Percentiles rank a stretch among this genome's conserved stretches.
Conservation (phyloP, 805 yeast genomes). For the Wickerhamomyces tratensis region DNA sequence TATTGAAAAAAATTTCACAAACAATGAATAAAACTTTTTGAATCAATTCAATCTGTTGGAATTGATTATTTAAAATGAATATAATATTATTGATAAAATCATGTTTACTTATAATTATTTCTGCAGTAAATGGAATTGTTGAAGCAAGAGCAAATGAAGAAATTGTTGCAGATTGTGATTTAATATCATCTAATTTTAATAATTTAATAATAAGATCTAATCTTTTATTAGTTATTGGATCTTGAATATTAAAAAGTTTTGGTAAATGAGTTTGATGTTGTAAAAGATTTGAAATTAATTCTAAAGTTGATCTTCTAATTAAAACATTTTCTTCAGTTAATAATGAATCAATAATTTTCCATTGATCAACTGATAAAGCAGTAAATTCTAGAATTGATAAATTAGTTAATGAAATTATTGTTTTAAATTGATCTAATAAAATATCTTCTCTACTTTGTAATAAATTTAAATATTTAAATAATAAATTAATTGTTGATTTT, state of each 20-base stretch:
- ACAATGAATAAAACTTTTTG: slow-evolving; percentile 24
- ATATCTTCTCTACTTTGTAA: slow-evolving; percentile 1
- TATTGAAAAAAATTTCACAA: neutral
- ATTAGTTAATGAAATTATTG: slow-evolving; percentile 60
- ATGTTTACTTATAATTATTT: slow-evolving; percentile 17
- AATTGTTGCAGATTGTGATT: slow-evolving; percentile 32
- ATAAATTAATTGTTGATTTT: slow-evolving; percentile 31
- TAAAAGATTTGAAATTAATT: slow-evolving; percentile 54
- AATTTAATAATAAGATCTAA: slow-evolving; percentile 32
- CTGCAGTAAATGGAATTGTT: slow-evolving; percentile 25
- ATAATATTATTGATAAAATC: slow-evolving; percentile 17
- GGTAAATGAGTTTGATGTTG: slow-evolving; percentile 30
- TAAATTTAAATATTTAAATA: slow-evolving; percentile 29
- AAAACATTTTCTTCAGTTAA: slow-evolving; percentile 34
- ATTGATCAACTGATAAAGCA: slow-evolving; percentile 23
- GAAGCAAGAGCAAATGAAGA: slow-evolving; percentile 26
- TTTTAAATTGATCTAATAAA: slow-evolving; percentile 34
- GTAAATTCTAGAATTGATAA: slow-evolving; percentile 39
- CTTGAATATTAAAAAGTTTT: slow-evolving; percentile 48
- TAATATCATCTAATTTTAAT: slow-evolving; percentile 26
- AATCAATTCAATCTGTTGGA: slow-evolving; percentile 19
- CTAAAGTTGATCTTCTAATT: slow-evolving; percentile 53
- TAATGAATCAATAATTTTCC: slow-evolving; percentile 35
- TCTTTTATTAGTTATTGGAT: slow-evolving; percentile 24
- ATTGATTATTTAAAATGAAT: slow-evolving; percentile 17